phyloP scores from a whole-genome alignment of 345 rosid genomes.

The sweet orange (Citrus sinensis) region DVS_A1.0 CM039167.1:7047001-7047500 shows the following conservation, averaged over 20 bases:
- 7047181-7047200: not conserved
- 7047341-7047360: slow-evolving; percentile 25
- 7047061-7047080: not conserved
- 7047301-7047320: not conserved
- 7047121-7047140: not conserved
- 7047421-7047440: slow-evolving; percentile 76
- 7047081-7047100: not conserved
- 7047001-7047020: slow-evolving; percentile 23
- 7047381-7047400: slow-evolving; percentile 54
- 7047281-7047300: slow-evolving; percentile 4
- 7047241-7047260: not conserved
- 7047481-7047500: slow-evolving; percentile 70
- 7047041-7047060: slow-evolving; percentile 10
- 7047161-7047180: not conserved
- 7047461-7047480: slow-evolving; percentile 62
- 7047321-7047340: not conserved
- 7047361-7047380: slow-evolving; percentile 50
- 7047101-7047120: too few species aligned
- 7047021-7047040: slow-evolving; percentile 13
- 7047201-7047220: not conserved
- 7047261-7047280: too few species aligned
- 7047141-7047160: not conserved
- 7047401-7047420: slow-evolving; percentile 79
- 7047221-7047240: not conserved
- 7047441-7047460: slow-evolving; percentile 63